A percentile compares a stretch with the other conserved stretches of the same genome.
These are phyloP conservation scores for Nigrospora oryzae DNA, from an alignment of 2,329 filamentous ascomycete species.

Conservation along the genomic window DNA sequence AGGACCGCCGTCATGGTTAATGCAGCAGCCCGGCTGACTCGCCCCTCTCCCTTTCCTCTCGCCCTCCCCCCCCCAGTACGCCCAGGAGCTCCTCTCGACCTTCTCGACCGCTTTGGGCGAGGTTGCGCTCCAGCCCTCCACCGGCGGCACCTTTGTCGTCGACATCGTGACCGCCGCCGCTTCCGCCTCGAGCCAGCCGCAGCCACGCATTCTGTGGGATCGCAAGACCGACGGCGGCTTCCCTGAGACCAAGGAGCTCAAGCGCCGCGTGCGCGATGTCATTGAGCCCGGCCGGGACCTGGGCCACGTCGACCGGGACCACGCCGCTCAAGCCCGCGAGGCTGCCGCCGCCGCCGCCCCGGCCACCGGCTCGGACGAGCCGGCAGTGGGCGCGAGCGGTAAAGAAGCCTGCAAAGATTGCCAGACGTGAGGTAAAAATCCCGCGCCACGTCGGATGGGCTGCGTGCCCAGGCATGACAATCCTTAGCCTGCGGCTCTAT, in stretches of 20 bases:
- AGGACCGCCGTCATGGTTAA: not conserved
- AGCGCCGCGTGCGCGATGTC: constrained; percentile 73
- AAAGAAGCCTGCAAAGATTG: constrained; percentile 25
- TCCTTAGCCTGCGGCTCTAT: too few species aligned
- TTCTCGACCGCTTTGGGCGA: constrained; percentile 80
- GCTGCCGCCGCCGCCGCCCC: not conserved
- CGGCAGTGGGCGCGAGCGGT: not conserved
- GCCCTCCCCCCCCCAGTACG: constrained; percentile 50
- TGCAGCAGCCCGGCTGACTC: not conserved
- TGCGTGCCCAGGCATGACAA: too few species aligned
- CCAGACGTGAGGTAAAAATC: constrained; percentile 10
- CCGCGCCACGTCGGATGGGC: too few species aligned
- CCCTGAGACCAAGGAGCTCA: constrained; percentile 87
- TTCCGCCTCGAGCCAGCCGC: constrained; percentile 19
- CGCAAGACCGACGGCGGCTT: constrained; percentile 81
- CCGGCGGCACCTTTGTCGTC: constrained; percentile 76
- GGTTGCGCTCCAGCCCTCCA: constrained; percentile 76
- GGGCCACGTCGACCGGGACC: constrained; percentile 67
- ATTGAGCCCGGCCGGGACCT: constrained; percentile 71
- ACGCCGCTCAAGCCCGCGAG: constrained; percentile 7
- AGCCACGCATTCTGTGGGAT: constrained; percentile 67
- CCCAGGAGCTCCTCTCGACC: constrained; percentile 90
- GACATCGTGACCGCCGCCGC: constrained; percentile 39
- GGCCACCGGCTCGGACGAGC: constrained; percentile 3
- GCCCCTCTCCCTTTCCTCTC: not conserved